Evolutionary conservation across 306 rosid species (phyloP), one percentile per base, ranked within the genome.

Genomic region (Rosa multiflora): DNA sequence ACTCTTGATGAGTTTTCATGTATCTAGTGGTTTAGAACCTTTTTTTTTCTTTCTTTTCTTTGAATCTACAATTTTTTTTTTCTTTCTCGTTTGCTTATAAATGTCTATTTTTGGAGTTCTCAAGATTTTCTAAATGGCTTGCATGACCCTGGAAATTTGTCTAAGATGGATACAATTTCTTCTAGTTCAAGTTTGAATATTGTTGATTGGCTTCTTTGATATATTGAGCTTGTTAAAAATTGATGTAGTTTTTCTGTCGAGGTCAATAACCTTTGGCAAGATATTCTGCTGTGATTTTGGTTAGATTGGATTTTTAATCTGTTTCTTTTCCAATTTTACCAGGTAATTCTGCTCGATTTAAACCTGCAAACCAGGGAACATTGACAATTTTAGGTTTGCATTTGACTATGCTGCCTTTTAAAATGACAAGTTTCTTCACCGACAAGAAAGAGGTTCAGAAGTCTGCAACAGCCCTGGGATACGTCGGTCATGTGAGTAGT

Each of bases 381-480:
- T 83, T 95, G 90, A 91, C 97, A 73, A 91, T 95, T 86, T 86
- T 87, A 78, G 97, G 98, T 86, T 86, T 91, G 82, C 97, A 85
- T 81, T 85, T 91, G 93, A 91, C 86, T 56, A 82, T 91, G 94
- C 85, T 84, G 84, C 90, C 98, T 73, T 93, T 91, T 86, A 90
- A 89, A 91, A 88, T 81, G 86, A 89, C 90, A 87, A 85, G 94
- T 74, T 85, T 95, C 84, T 95, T 95, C 92, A 81, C 96, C 13
- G 97, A 95, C 83, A 95, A 95, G 88, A 95, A 91, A 87, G 98
- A 91, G 85, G 89, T 88, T 81, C 98, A 91, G 85, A 90, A 73
- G 83, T 90, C 97, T 87, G 92, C 99, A 82, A 89, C 97, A 72
- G 91, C 98, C 85, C 86, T 95, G 78, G 99, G 98, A 86, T 95